Evolutionary conservation across 2,329 filamentous ascomycete genomes (phyloP).

Genomic region (Fusarium citri): DNA sequence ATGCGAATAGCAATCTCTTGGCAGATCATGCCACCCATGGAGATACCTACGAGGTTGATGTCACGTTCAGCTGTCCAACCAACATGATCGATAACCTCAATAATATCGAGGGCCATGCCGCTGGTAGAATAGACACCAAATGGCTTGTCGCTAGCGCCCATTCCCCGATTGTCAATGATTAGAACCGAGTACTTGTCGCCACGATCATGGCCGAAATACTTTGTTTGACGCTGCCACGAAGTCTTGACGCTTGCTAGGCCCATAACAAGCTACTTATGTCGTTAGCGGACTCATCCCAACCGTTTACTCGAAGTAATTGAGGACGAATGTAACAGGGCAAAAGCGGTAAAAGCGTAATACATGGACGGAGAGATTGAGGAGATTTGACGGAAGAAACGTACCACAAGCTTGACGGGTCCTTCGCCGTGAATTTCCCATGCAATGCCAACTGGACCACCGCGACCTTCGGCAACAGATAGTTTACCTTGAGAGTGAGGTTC

Average conservation of each 20-base stretch:
- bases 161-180: conserved; percentile 85
- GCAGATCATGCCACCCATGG: conserved; percentile 92
- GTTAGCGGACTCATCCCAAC: neutral
- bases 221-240: conserved; percentile 85
- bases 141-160: conserved; percentile 84
- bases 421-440: conserved; percentile 84
- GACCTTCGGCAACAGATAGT: conserved; percentile 71
- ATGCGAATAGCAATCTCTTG: conserved; percentile 77
- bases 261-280: conserved; percentile 75
- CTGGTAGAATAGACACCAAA: conserved; percentile 81
- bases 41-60: conserved; percentile 80
- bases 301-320: neutral
- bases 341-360: neutral
- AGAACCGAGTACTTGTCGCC: conserved; percentile 77
- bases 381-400: conserved; percentile 59
- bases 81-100: conserved; percentile 77
- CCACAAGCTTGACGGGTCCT: conserved; percentile 77
- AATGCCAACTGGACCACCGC: conserved; percentile 81
- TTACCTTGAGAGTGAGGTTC: conserved; percentile 72
- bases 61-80: conserved; percentile 69
- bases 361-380: conserved; percentile 17
- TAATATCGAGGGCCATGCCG: conserved; percentile 83
- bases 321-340: neutral
- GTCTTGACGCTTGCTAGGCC: conserved; percentile 76
- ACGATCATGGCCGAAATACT: conserved; percentile 81